phyloP scores from a whole-genome alignment of 2,329 filamentous ascomycete species.

The Lecanicillium sp. region DNA sequence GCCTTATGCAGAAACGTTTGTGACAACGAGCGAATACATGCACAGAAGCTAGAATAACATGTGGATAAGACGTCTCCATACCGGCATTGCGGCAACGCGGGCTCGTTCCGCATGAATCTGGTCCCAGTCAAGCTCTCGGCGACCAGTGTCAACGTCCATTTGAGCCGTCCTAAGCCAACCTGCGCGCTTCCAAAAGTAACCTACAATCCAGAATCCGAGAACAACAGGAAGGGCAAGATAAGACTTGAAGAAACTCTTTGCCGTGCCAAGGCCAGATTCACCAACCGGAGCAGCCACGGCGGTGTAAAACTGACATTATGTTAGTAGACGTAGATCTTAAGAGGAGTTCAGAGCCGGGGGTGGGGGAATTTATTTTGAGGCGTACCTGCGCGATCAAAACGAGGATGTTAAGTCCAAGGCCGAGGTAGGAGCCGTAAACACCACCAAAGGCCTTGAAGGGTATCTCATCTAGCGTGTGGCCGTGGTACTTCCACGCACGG shows the following conservation, averaged over 20 bases:
- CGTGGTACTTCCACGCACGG: slow-evolving; percentile 46
- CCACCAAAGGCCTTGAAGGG: slow-evolving; percentile 53
- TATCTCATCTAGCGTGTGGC: slow-evolving; percentile 52
- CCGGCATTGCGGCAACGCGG: slow-evolving; percentile 36
- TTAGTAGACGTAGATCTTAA: neutral
- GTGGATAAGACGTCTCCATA: slow-evolving; percentile 30
- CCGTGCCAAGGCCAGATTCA: slow-evolving; percentile 23
- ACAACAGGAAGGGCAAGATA: slow-evolving; percentile 48
- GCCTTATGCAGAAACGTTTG: too few species aligned
- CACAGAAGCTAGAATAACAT: slow-evolving; percentile 20
- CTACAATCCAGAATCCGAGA: slow-evolving; percentile 42
- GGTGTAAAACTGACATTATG: slow-evolving; percentile 30
- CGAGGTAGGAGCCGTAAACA: slow-evolving; percentile 53
- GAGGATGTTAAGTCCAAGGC: slow-evolving; percentile 45
- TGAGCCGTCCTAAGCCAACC: slow-evolving; percentile 49
- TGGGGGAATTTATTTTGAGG: slow-evolving; percentile 3
- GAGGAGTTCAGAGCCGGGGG: too few species aligned
- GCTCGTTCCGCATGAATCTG: slow-evolving; percentile 43
- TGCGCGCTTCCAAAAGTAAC: slow-evolving; percentile 58
- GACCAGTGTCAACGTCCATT: slow-evolving; percentile 59
- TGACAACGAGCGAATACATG: too few species aligned
- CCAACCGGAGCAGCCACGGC: slow-evolving; percentile 34
- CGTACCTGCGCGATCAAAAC: slow-evolving; percentile 43
- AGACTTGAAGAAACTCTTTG: slow-evolving; percentile 43
- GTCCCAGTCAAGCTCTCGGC: slow-evolving; percentile 56